Percentiles rank a stretch among this genome's conserved stretches.
These are phyloP conservation scores for Cornus kousa DNA, from an alignment of 148 eudicot species.

Conservation along the genomic window DNA sequence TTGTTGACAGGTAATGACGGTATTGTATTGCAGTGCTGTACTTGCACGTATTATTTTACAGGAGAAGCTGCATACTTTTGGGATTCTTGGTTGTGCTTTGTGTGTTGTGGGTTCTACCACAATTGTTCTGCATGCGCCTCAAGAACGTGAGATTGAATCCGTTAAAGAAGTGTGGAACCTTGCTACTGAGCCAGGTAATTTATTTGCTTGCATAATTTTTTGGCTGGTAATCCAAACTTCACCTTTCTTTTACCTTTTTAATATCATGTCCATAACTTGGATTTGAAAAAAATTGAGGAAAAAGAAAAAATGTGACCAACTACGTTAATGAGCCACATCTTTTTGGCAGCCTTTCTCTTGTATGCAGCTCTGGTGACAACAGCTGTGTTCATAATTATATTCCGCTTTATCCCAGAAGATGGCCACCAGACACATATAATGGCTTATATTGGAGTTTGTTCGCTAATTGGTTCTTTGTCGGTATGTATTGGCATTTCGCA, in stretches of 20 bases:
- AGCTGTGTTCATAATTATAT: constrained; percentile 56
- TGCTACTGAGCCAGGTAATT: constrained; percentile 76
- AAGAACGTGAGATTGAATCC: constrained; percentile 59
- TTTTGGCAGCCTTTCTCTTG: constrained; percentile 62
- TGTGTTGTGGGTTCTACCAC: constrained; percentile 73
- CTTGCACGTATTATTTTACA: constrained; percentile 57
- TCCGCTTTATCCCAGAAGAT: constrained; percentile 60
- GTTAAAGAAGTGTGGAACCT: constrained; percentile 67
- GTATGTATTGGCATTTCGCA: constrained; percentile 36
- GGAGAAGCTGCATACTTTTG: constrained; percentile 62
- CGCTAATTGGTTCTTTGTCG: constrained; percentile 76
- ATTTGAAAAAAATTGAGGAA: not conserved
- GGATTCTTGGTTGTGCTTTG: constrained; percentile 60
- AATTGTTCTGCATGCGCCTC: constrained; percentile 75
- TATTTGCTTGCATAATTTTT: not conserved
- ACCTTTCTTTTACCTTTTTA: not conserved
- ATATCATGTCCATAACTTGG: not conserved
- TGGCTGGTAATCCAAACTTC: not conserved
- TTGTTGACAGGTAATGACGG: constrained; percentile 15
- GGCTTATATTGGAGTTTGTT: constrained; percentile 83
- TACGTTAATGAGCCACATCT: not conserved
- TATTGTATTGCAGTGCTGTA: constrained; percentile 53
- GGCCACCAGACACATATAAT: constrained; percentile 81
- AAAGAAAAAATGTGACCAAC: not conserved
- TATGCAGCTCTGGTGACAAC: constrained; percentile 61